Percentiles rank a stretch among this genome's conserved stretches.
phyloP scores from a whole-genome alignment of 768 basidiomycete genomes.

The Podaxis sp. region DNA sequence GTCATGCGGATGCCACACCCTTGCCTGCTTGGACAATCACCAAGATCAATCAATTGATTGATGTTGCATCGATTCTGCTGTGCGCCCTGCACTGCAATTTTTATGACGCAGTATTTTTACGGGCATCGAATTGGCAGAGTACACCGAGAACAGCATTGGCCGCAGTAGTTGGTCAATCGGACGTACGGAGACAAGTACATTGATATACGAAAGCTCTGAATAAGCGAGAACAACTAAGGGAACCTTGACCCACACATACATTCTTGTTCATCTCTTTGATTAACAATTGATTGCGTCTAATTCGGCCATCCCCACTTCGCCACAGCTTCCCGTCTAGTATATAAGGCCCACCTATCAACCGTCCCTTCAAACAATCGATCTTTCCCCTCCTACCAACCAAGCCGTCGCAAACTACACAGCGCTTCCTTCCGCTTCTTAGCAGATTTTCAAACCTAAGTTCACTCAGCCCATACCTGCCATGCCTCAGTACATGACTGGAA shows the following conservation, averaged over 20 bases:
- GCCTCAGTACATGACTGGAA: conserved; percentile 16
- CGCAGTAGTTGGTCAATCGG: no score
- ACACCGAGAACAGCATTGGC: not conserved
- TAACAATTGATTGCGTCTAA: conserved; percentile 16
- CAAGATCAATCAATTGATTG: conserved; percentile 12
- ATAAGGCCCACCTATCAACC: conserved; percentile 12
- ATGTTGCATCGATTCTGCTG: not conserved
- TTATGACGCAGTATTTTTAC: not conserved
- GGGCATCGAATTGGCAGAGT: not conserved
- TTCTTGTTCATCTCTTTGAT: conserved; percentile 15
- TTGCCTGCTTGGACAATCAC: not conserved
- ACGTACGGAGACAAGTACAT: not conserved
- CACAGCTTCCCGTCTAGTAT: conserved; percentile 14
- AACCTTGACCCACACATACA: conserved; percentile 10
- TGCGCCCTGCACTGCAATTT: not conserved
- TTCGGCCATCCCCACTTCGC: conserved; percentile 8
- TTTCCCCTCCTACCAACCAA: conserved; percentile 8
- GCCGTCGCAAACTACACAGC: not conserved
- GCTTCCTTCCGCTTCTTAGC: not conserved
- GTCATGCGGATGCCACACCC: not conserved
- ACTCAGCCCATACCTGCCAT: conserved; percentile 9
- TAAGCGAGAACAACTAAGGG: not conserved
- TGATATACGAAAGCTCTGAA: not conserved
- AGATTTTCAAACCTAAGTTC: conserved; percentile 3
- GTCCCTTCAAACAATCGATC: conserved; percentile 11